Evolutionary conservation across 768 basidiomycete genomes (phyloP).

Genomic region (Dendrothele bispora): DNA sequence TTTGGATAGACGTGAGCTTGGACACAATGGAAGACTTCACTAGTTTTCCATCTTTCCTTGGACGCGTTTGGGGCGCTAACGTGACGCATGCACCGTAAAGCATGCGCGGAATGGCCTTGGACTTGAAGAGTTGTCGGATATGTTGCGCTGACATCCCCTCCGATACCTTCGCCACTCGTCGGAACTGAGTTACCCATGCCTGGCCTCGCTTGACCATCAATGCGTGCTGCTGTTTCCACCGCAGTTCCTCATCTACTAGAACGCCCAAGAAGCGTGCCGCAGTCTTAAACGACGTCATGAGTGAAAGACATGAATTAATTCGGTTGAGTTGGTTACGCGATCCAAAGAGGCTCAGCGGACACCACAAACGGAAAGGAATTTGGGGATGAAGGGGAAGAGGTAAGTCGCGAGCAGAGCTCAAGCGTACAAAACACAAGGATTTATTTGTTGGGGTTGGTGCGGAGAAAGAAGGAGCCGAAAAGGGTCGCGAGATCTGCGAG

Average conservation of each 20-base stretch:
- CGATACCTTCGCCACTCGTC: too few relatives aligned
- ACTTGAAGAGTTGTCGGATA: conserved; percentile 33
- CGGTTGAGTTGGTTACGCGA: conserved; percentile 38
- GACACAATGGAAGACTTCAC: too few relatives aligned
- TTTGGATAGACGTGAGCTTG: conserved; percentile 13
- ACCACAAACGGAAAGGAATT: conserved; percentile 19
- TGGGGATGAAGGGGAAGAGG: conserved; percentile 21
- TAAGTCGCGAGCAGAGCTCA: conserved; percentile 69
- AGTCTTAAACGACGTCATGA: conserved; percentile 9
- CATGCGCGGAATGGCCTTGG: too few relatives aligned
- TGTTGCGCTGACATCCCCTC: too few relatives aligned
- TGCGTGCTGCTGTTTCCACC: conserved; percentile 40
- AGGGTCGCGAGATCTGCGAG: conserved; percentile 93
- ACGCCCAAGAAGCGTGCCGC: conserved; percentile 32
- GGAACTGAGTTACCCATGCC: too few relatives aligned
- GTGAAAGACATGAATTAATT: conserved; percentile 1
- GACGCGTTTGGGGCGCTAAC: too few relatives aligned
- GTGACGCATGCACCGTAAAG: too few relatives aligned
- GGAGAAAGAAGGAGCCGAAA: conserved; percentile 65
- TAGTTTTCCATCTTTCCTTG: too few relatives aligned
- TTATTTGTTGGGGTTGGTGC: conserved; percentile 41
- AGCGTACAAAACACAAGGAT: conserved; percentile 50
- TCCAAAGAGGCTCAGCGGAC: conserved; percentile 47
- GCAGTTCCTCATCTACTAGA: conserved; percentile 36
- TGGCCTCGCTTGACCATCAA: conserved; percentile 46